A percentile compares a stretch with the other conserved stretches of the same genome.
phyloP scores from a whole-genome alignment of 495 filamentous ascomycete genomes.

The Aspergillus kassunensis region DNA sequence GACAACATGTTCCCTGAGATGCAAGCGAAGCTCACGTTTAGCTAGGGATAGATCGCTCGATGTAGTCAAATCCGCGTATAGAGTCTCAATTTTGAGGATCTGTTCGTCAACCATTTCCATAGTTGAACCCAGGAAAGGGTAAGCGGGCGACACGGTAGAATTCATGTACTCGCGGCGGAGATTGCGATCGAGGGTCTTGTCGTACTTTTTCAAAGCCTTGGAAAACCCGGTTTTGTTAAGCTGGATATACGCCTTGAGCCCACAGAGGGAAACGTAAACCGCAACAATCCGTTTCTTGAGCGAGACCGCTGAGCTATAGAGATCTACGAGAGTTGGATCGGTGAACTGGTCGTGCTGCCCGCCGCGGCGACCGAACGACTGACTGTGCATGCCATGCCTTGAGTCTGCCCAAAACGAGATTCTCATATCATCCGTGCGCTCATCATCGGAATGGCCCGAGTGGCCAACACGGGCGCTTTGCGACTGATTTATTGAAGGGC shows the following conservation, averaged over 20 bases:
- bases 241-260: constrained; percentile 92
- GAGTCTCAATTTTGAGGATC: constrained; percentile 67
- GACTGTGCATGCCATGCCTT: constrained; percentile 14
- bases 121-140: constrained; percentile 71
- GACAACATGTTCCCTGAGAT: constrained; percentile 94
- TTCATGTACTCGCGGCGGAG: constrained; percentile 73
- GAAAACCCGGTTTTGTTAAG: constrained; percentile 94
- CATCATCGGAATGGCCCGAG: constrained; percentile 31
- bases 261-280: constrained; percentile 89
- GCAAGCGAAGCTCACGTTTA: constrained; percentile 78
- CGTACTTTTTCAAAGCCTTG: constrained; percentile 97
- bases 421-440: constrained; percentile 44
- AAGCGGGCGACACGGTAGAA: constrained; percentile 63
- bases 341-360: constrained; percentile 60
- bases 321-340: constrained; percentile 62
- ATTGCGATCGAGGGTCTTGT: constrained; percentile 85
- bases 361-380: constrained; percentile 17
- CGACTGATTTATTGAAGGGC: constrained; percentile 21
- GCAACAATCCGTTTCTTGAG: constrained; percentile 86
- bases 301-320: constrained; percentile 79
- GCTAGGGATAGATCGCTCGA: constrained; percentile 71
- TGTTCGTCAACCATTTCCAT: constrained; percentile 64
- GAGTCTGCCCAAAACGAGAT: constrained; percentile 34
- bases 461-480: constrained; percentile 28
- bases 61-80: constrained; percentile 78